Percentiles rank a stretch among this genome's conserved stretches.
phyloP scores from a whole-genome alignment of 2,329 filamentous ascomycete species.

The Mycosphaerella sp. region DNA sequence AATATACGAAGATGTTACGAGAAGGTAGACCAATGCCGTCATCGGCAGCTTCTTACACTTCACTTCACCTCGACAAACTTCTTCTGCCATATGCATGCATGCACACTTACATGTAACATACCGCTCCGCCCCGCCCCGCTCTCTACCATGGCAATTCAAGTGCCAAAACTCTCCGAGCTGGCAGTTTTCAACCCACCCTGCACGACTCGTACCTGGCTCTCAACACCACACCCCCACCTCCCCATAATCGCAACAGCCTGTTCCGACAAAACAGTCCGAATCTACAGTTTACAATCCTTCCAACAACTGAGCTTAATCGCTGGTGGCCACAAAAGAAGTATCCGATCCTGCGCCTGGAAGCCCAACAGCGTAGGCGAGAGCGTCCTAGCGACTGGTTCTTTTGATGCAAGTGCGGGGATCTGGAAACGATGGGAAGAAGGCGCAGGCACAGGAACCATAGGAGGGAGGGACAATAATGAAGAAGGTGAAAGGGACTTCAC shows the following conservation, averaged over 20 bases:
- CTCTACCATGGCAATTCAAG: neutral
- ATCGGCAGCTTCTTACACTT: too few species aligned
- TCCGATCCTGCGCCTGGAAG: slow-evolving; percentile 86
- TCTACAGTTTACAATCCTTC: slow-evolving; percentile 81
- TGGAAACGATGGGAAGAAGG: slow-evolving; percentile 60
- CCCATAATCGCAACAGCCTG: slow-evolving; percentile 86
- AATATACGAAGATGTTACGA: too few species aligned
- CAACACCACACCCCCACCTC: slow-evolving; percentile 74
- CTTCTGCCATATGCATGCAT: too few species aligned
- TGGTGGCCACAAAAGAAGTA: slow-evolving; percentile 83
- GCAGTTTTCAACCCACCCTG: slow-evolving; percentile 50
- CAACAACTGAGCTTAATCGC: slow-evolving; percentile 70
- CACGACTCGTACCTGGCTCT: slow-evolving; percentile 70
- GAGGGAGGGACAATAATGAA: slow-evolving; percentile 7
- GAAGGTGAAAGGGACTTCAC: slow-evolving; percentile 31
- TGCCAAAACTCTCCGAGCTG: slow-evolving; percentile 38
- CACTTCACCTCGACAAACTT: too few species aligned
- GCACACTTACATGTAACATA: too few species aligned
- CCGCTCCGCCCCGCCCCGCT: too few species aligned
- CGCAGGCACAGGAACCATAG: slow-evolving; percentile 20
- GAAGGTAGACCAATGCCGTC: too few species aligned
- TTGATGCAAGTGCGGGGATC: slow-evolving; percentile 80
- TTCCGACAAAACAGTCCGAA: slow-evolving; percentile 74
- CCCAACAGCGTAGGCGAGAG: slow-evolving; percentile 58
- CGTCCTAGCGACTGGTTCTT: slow-evolving; percentile 84